A percentile compares a stretch with the other conserved stretches of the same genome.
These are phyloP conservation scores for Plenodomus tracheiphilus DNA, from an alignment of 2,329 filamentous ascomycete species.

Conservation along the genomic window DNA sequence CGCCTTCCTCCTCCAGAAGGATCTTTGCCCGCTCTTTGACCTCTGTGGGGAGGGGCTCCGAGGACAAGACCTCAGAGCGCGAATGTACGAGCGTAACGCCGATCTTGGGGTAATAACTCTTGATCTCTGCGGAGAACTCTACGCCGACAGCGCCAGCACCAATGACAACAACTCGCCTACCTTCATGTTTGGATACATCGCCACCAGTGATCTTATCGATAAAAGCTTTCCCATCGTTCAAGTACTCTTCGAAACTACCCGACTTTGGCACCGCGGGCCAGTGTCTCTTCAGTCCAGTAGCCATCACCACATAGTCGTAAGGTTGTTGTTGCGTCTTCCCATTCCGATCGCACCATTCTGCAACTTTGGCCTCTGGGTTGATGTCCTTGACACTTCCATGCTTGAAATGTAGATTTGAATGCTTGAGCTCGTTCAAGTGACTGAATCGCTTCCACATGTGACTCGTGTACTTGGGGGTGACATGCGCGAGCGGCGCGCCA, in stretches of 20 bases:
- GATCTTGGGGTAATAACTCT: conserved; percentile 64
- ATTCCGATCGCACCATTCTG: conserved; percentile 57
- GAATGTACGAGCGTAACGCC: conserved; percentile 78
- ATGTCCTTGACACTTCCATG: conserved; percentile 67
- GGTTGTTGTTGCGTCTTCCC: conserved; percentile 49
- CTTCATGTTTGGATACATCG: conserved; percentile 27
- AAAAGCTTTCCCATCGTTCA: conserved; percentile 64
- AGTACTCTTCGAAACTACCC: conserved; percentile 63
- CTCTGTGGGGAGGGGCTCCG: conserved; percentile 71
- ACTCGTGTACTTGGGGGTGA: conserved; percentile 63
- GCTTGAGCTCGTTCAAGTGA: conserved; percentile 68
- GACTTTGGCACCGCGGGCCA: conserved; percentile 76
- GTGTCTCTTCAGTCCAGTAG: conserved; percentile 68
- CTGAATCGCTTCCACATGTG: conserved; percentile 72
- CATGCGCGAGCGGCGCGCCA: conserved; percentile 72
- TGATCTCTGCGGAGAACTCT: conserved; percentile 80
- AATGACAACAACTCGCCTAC: conserved; percentile 67
- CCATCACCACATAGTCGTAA: conserved; percentile 78
- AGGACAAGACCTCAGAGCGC: conserved; percentile 68
- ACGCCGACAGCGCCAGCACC: conserved; percentile 80
- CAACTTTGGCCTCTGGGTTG: conserved; percentile 62
- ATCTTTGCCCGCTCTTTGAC: conserved; percentile 66
- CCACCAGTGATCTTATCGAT: conserved; percentile 51
- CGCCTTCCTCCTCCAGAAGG: conserved; percentile 63
- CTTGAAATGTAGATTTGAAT: conserved; percentile 64